These are phyloP conservation scores for Tolypocladium paradoxum DNA, from an alignment of 2,329 filamentous ascomycete genomes.

Conservation along the genomic window DNA sequence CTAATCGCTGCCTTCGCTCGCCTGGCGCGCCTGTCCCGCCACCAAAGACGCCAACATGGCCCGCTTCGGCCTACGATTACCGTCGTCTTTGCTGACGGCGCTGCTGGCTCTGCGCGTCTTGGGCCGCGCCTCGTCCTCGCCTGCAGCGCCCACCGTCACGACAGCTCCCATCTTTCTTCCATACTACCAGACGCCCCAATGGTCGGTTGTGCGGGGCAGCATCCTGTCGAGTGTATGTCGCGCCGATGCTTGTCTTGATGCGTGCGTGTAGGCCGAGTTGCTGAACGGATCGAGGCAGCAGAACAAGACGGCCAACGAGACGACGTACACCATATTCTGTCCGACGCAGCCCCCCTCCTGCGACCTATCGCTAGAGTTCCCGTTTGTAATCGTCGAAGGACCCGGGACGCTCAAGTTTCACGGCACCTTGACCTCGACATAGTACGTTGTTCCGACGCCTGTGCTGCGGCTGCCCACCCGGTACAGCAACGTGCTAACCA, in stretches of 20 bases:
- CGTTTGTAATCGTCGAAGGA: slow-evolving; percentile 36
- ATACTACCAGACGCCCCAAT: slow-evolving; percentile 28
- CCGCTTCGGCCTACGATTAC: slow-evolving; percentile 1
- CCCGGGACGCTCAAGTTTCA: slow-evolving; percentile 32
- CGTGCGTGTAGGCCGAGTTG: background rate
- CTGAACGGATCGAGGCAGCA: slow-evolving; percentile 9
- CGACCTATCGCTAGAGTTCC: slow-evolving; percentile 33
- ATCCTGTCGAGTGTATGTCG: slow-evolving; percentile 30
- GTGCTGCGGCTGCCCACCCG: background rate
- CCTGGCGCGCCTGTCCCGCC: background rate
- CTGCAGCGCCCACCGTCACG: slow-evolving; percentile 17
- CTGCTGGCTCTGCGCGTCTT: slow-evolving; percentile 14
- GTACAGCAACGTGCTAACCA: background rate
- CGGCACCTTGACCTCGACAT: slow-evolving; percentile 29
- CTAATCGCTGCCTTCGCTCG: background rate
- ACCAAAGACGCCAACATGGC: background rate
- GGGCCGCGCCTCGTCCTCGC: slow-evolving; percentile 4
- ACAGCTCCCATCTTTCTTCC: slow-evolving; percentile 35
- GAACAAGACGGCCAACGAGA: slow-evolving; percentile 24
- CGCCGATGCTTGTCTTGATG: background rate
- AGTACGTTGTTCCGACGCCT: slow-evolving; percentile 20
- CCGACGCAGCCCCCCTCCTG: slow-evolving; percentile 29
- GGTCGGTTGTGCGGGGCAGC: slow-evolving; percentile 34
- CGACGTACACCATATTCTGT: slow-evolving; percentile 40
- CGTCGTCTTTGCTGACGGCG: slow-evolving; percentile 10